Evolutionary conservation across 805 yeast species (phyloP), one percentile per base, ranked within the genome.

Genomic region (Candida maris): DNA sequence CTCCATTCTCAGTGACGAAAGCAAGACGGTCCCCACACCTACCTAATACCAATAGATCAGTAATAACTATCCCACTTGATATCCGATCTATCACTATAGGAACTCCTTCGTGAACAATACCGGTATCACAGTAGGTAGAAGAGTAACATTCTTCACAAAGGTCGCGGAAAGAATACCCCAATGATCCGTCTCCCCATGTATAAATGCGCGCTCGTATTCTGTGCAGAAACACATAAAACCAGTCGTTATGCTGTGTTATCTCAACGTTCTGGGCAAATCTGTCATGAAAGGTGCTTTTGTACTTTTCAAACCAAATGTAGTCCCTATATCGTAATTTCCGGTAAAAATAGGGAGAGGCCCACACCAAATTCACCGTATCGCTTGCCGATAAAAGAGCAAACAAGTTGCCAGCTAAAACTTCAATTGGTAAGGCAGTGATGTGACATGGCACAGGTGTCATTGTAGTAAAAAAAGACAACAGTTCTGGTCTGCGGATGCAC

Each of bases 141-240:
- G 32, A 13, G 16, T 37, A 37, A 22, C 37, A 32, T 4, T 17
- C 32, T 4, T 19, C 37, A 13, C 25, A 32, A 15, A 37, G 32
- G 15, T 40, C 39, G 22, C 24, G 17, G 19, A 2, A 76, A 20
- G 44, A 39, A 20, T 39, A 39, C n/a, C 44, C 44, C 19, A 39
- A 25, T 7, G 44, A 35, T 6, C 44, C 44, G 6, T 38, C 20
- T 13, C 44, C 44, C 44, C 44, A 39, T 3, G 44, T 39, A 28
- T 35, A 36, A 21, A 39, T 14, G 18, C 37, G 13, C 27, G 34
- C 22, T 7, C 19, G 9, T 19, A 21, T 28, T 17, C 44, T 19
- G 7, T 24, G 37, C 8, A 22, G 14, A 28, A 35, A 39, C 25
- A 34, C 13, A 2, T 16, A 13, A 19, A 28, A 35, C 44, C 44